Base-by-base conservation (phyloP, 169 alveolate species). In the Cryptosporidium sp. region DNA sequence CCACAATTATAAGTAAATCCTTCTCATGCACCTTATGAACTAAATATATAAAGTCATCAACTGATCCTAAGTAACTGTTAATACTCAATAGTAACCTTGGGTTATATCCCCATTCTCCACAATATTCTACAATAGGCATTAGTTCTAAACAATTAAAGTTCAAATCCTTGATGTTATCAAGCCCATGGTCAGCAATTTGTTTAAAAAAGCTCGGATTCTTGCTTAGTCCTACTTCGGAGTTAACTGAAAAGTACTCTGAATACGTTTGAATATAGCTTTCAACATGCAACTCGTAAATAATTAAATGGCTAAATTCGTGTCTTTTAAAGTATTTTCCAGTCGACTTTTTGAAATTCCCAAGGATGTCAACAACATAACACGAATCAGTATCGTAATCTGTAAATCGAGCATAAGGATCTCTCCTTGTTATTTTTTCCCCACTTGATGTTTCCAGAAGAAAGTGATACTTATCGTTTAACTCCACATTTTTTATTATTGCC, bases 101-200 rank as follows among this genome's bases (percentile, higher is more conserved):
- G 51, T 86, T 91, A 69, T 91, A 91, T 1, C 94, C 94, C 94
- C 94, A 91, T 70, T 80, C 85, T 29, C 94, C 94, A 35, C 93
- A 86, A 61, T 86, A 91, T 59, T 91, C 94, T 23, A 86, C 85
- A 35, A 91, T 85, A 7, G 94, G 94, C 91, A 91, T 69, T 45
- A 91, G 31, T 52, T 91, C 94, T 45, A 91, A 29, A 50, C 92
- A 86, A 41, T 51, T 91, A 69, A 92, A 92, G 39, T 84, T 80
- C 59, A 80, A 65, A 31, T 59, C 67, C 29, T 37, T 48, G 14
- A 80, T 80, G 16, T 61, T 59, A 6, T 39, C 33, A 16, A 80
- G 23, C 8, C 80, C 89, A 80, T 41, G 39, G 21, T 80, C 89
- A 10, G 89, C 89, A 26, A 80, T 80, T 59, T 80, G 89, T 23